A percentile compares a stretch with the other conserved stretches of the same genome.
Evolutionary conservation across 352 stramenopile genomes (phyloP).

Genomic region (Phytophthora constricta): DNA sequence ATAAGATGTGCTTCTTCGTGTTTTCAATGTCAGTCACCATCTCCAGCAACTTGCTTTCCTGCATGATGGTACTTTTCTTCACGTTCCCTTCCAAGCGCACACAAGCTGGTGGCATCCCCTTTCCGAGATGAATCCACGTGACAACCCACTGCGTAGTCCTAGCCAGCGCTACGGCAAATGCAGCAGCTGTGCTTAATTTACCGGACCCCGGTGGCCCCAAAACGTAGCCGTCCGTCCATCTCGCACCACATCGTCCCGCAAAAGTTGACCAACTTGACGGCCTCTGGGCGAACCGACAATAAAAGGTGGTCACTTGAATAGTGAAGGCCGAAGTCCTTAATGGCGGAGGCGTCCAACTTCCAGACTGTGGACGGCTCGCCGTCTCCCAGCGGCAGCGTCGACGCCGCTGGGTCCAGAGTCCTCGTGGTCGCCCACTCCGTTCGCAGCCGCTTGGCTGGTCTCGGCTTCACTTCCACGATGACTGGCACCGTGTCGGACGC

Average conservation of each 20-base stretch:
- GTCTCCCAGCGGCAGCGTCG: no score
- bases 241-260: conserved; percentile 6
- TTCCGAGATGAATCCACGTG: conserved; percentile 10
- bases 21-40: conserved; percentile 2
- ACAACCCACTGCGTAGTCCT: neutral
- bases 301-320: no score
- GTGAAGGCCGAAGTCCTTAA: no score
- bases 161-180: conserved; percentile 15
- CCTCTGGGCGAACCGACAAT: neutral
- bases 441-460: no score
- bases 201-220: conserved; percentile 9
- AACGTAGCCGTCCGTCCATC: conserved; percentile 1
- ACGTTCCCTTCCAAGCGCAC: conserved; percentile 15
- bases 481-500: no score
- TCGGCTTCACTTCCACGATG: no score
- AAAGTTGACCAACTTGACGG: conserved; percentile 4
- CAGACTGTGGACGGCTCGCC: no score
- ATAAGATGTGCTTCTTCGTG: conserved; percentile 9
- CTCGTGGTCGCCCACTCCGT: no score
- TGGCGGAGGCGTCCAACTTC: no score
- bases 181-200: conserved; percentile 12
- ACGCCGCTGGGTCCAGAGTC: no score
- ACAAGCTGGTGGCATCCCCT: neutral
- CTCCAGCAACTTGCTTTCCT: neutral
- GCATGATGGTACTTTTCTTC: conserved; percentile 10